Base-by-base conservation (phyloP, 371 early-diverging fungal species). In the Mucor piriformis region DNA sequence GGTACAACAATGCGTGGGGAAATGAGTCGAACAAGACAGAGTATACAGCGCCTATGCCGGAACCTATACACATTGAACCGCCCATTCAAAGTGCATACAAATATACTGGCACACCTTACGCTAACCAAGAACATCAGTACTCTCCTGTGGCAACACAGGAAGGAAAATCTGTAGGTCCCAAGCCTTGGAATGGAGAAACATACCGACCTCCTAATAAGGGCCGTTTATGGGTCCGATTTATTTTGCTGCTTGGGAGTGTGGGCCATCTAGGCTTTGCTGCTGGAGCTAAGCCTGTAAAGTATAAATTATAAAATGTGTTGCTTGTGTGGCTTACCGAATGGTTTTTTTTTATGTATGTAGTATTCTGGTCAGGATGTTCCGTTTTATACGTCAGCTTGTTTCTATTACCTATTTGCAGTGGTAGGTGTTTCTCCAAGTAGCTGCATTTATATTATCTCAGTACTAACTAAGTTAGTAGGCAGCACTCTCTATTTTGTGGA, bases 211-310 rank as follows among this genome's bases (percentile, higher is more conserved):
- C 79, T 23, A 61, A 50, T 33, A 68, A 72, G 52, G 49, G 52
- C 23, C 55, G 72, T 3, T 57, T 75, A 1, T 59, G 66, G 29
- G 40, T 74, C 3, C 72, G 76, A n/a, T 55, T 74, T 40, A 50
- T 76, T 5, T 66, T 67, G 24, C 51, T 81, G 11, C 49, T 77
- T 10, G 60, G 72, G 2, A 56, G 65, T 23, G 50, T 81, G 47
- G 81, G 81, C 16, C 65, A 69, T 55, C 54, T 81, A 35, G 81
- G 81, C 2, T 81, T 81, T 61, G 74, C 76, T 24, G 78, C 75
- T 18, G 77, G 81, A 33, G 81, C 81, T 4, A 57, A 58, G 6
- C 76, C 81, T 3, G 81, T 81, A 74, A 75, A 63, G 53, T 52
- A 6, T n/a, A n/a, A 13, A 12, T 16, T 5, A 40, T 40, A 34